Base-by-base conservation (phyloP, 2,329 filamentous ascomycete genomes). In the Myriosclerotinia duriaeana region DNA sequence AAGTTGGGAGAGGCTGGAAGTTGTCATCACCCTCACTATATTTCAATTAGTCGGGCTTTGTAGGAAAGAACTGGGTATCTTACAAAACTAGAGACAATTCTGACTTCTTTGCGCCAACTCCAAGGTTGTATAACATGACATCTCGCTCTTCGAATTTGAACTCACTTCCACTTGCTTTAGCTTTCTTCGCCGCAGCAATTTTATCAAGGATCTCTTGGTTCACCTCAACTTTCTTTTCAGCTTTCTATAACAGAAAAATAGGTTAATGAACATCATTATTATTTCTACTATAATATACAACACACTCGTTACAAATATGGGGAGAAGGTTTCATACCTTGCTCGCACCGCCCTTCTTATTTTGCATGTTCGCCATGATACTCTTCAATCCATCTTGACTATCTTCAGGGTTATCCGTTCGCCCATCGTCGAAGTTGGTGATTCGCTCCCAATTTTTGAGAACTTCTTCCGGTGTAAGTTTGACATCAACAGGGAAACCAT, bases 1-100 rank as follows among this genome's bases (percentile, higher is more conserved):
- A 99, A n/a, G 93, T 96, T 64, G 95, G 95, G 64, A 98, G 83
- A 64, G 92, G 89, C 78, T 97, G 92, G 87, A 99, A 99, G 78
- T 95, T 85, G 65, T 97, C 93, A 75, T 88, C 82, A 75, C 92
- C 91, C 83, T 99, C 95, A 76, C 81, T 70, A n/a, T 38, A 42
- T 40, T 59, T 55, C 63, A 40, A 48, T 62, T 26, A 66, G 53
- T 56, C 17, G 36, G 34, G 22, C 34, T 44, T 14, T 14, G 15
- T 17, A 36, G 5, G 48, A 15, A 42, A 66, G 5, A 58, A 22
- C n/a, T 34, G 34, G 44, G 14, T 17, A 22, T 75, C 80, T 75
- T 77, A 84, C 81, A 92, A 99, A 69, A 97, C 89, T 73, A 96
- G 89, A 70, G 89, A 86, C 50, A 99, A 85, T 69, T 99, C 92